A percentile compares a stretch with the other conserved stretches of the same genome.
phyloP scores from a whole-genome alignment of 352 stramenopile species.

The Aphanomyces stellatus region DNA sequence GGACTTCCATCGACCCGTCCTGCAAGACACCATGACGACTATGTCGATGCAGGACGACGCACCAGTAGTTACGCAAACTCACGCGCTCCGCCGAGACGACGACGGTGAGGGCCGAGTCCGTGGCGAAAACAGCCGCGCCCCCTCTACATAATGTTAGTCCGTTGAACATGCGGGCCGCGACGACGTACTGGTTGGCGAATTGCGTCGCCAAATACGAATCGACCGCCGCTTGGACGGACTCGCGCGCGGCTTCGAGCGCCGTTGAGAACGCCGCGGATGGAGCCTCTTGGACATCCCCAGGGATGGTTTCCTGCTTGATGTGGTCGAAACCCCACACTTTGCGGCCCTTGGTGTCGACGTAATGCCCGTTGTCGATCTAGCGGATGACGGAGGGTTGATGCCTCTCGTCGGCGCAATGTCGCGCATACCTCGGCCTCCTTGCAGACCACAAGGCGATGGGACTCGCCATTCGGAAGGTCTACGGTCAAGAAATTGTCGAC shows the following conservation, averaged over 20 bases:
- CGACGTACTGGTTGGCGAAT: constrained; percentile 12
- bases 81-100: constrained; percentile 78
- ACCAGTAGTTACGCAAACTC: constrained; percentile 88
- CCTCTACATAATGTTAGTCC: constrained; percentile 31
- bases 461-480: constrained; percentile 42
- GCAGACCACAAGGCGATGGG: constrained; percentile 66
- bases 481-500: constrained; percentile 55
- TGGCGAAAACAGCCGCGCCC: constrained; percentile 68
- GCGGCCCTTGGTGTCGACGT: constrained; percentile 70
- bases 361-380: constrained; percentile 69
- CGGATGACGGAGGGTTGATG: no score
- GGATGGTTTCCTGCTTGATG: constrained; percentile 39
- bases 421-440: constrained; percentile 40
- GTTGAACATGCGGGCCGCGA: neutral
- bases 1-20: constrained; percentile 74
- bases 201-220: neutral
- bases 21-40: neutral
- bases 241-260: neutral
- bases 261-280: neutral
- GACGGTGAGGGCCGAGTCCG: constrained; percentile 52
- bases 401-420: neutral
- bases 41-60: neutral
- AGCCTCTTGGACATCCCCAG: neutral
- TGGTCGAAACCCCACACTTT: constrained; percentile 82
- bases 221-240: neutral